These are phyloP conservation scores for Talaromyces albobiverticillius DNA, from an alignment of 2,329 filamentous ascomycete genomes.

Conservation along the genomic window DNA sequence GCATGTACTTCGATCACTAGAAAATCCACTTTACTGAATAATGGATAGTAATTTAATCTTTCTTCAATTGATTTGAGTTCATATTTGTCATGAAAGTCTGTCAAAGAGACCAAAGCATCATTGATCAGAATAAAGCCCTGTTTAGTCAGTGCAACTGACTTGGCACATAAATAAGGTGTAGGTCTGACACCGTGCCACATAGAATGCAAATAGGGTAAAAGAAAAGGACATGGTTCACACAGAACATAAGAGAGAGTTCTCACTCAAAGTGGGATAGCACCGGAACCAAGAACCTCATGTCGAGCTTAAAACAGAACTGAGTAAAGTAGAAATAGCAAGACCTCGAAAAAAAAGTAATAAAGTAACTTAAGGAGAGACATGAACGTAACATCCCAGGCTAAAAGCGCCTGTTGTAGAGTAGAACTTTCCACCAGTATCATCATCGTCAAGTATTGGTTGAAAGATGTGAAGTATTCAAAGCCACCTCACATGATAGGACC, in stretches of 20 bases:
- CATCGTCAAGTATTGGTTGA: not conserved
- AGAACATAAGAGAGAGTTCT: conserved; percentile 1
- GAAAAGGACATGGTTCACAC: conserved; percentile 6
- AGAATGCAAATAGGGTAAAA: conserved; percentile 8
- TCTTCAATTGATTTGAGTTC: conserved; percentile 8
- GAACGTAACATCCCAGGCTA: conserved; percentile 10
- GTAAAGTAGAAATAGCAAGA: conserved; percentile 2
- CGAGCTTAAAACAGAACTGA: not conserved
- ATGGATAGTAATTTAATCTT: not conserved
- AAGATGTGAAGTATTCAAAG: not conserved
- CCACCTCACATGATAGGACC: conserved; percentile 51
- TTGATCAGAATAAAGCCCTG: conserved; percentile 1
- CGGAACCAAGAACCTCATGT: not conserved
- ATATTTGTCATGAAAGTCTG: conserved; percentile 14
- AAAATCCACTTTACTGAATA: not conserved
- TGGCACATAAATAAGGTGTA: conserved; percentile 6
- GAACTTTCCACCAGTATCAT: conserved; percentile 5
- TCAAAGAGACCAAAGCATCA: conserved; percentile 10
- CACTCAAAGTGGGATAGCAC: not conserved
- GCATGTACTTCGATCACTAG: too few relatives aligned
- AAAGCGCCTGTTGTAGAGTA: not conserved
- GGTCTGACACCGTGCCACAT: conserved; percentile 6
- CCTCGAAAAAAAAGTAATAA: not conserved
- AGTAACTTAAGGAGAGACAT: conserved; percentile 9
- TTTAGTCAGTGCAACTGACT: conserved; percentile 9